phyloP scores from a whole-genome alignment of 805 yeast genomes.

The Cyberlindnera nakhonratchasimensis region DNA sequence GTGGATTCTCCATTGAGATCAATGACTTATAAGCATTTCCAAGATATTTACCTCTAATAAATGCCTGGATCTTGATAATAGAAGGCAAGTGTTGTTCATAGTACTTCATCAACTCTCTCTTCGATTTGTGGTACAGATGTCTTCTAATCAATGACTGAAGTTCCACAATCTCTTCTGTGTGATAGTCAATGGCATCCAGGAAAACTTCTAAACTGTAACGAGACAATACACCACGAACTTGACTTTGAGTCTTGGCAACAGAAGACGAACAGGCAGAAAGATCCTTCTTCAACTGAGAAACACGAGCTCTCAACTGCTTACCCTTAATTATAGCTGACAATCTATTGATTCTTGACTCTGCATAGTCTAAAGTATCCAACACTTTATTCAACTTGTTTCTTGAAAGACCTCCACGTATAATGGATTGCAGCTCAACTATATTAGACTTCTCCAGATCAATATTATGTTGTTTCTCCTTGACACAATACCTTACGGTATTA shows the following conservation, averaged over 20 bases:
- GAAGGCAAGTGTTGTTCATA: constrained; percentile 55
- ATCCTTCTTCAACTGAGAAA: constrained; percentile 7
- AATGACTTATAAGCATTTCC: constrained; percentile 72
- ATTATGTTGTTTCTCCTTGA: background rate
- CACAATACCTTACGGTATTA: constrained; percentile 11
- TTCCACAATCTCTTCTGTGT: constrained; percentile 35
- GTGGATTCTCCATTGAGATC: constrained; percentile 69
- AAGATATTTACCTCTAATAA: constrained; percentile 62
- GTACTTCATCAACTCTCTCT: constrained; percentile 37
- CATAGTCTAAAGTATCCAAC: constrained; percentile 27
- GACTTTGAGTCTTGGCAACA: constrained; percentile 49
- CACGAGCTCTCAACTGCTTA: constrained; percentile 29
- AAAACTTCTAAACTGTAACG: constrained; percentile 55
- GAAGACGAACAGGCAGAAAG: constrained; percentile 5
- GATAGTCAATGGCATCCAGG: constrained; percentile 49
- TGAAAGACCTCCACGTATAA: constrained; percentile 42
- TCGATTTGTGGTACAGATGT: constrained; percentile 34
- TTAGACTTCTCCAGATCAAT: constrained; percentile 1
- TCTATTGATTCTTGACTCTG: constrained; percentile 22
- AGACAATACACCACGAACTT: constrained; percentile 57
- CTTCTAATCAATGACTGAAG: constrained; percentile 61
- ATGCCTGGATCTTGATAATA: constrained; percentile 71
- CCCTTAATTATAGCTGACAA: constrained; percentile 43
- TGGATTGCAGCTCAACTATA: constrained; percentile 51
- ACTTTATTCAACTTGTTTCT: constrained; percentile 28